A percentile compares a stretch with the other conserved stretches of the same genome.
phyloP scores from a whole-genome alignment of 768 basidiomycete species.

The Lactifluus subvellereus region DNA sequence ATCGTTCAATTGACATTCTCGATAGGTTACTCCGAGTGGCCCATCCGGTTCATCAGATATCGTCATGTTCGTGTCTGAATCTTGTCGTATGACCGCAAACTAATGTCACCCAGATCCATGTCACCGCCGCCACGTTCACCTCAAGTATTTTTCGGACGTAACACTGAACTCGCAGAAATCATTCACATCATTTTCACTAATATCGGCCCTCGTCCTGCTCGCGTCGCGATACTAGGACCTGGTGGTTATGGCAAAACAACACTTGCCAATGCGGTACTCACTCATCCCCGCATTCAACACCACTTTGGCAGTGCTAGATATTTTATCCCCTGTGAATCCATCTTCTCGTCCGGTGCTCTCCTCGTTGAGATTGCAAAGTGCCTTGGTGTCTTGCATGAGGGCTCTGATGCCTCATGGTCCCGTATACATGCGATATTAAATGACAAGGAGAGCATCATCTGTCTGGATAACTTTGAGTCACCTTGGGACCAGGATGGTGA shows the following conservation, averaged over 20 bases:
- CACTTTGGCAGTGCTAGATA: neutral
- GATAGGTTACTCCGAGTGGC: neutral
- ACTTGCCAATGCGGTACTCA: conserved; percentile 4
- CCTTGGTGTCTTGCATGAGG: neutral
- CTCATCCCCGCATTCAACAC: neutral
- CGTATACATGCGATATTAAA: neutral
- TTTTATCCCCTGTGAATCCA: neutral
- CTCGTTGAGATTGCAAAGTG: neutral
- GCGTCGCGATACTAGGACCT: conserved; percentile 1
- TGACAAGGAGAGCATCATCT: conserved; percentile 26
- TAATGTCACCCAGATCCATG: neutral
- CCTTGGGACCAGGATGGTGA: conserved; percentile 30
- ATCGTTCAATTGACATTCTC: neutral
- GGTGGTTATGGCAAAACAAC: conserved; percentile 4
- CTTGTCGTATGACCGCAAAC: neutral
- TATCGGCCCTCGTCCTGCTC: neutral
- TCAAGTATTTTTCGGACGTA: neutral
- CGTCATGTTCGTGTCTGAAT: neutral
- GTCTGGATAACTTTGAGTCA: conserved; percentile 42
- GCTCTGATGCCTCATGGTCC: neutral
- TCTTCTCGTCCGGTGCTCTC: neutral
- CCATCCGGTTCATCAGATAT: neutral
- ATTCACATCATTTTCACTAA: neutral
- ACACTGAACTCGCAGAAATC: neutral
- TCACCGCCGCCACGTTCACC: neutral